Conservation (phyloP, 2,329 filamentous ascomycete genomes). For the Aspergillus sp. region DNA sequence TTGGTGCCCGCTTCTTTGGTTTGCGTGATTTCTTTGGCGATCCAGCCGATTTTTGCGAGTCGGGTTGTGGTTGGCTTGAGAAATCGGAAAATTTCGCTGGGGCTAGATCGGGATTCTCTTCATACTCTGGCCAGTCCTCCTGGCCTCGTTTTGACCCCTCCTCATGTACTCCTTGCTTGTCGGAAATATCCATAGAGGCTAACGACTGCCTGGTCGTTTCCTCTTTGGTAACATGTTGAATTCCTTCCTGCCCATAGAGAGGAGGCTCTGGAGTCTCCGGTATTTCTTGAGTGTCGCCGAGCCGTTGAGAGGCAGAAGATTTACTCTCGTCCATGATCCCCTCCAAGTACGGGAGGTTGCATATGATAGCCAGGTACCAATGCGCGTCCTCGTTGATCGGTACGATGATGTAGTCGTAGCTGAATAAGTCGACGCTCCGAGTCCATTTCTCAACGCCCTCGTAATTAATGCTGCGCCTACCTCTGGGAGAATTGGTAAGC, state of each 20-base stretch:
- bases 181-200: slow-evolving; percentile 30
- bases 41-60: slow-evolving; percentile 11
- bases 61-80: slow-evolving; percentile 11
- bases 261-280: slow-evolving; percentile 27
- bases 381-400: slow-evolving; percentile 85
- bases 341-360: slow-evolving; percentile 72
- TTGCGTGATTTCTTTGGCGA: slow-evolving; percentile 18
- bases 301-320: slow-evolving; percentile 11
- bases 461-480: slow-evolving; percentile 69
- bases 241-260: not conserved
- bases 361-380: slow-evolving; percentile 96
- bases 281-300: slow-evolving; percentile 26
- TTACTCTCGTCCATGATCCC: slow-evolving; percentile 19
- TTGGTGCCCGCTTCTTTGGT: slow-evolving; percentile 28
- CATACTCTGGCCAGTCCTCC: slow-evolving; percentile 32
- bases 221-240: slow-evolving; percentile 21
- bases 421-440: slow-evolving; percentile 76
- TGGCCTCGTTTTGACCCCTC: slow-evolving; percentile 4
- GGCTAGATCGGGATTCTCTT: slow-evolving; percentile 25
- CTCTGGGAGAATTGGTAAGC: slow-evolving; percentile 60
- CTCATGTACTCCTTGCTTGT: slow-evolving; percentile 12
- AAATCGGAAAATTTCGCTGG: slow-evolving; percentile 18
- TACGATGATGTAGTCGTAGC: slow-evolving; percentile 84
- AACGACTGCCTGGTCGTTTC: slow-evolving; percentile 25
- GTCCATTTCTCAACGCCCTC: slow-evolving; percentile 87